Percentiles rank a stretch among this genome's conserved stretches.
These are phyloP conservation scores for Retiboletus fuscus DNA, from an alignment of 1,284 basidiomycete genomes.

Conservation along the genomic window DNA sequence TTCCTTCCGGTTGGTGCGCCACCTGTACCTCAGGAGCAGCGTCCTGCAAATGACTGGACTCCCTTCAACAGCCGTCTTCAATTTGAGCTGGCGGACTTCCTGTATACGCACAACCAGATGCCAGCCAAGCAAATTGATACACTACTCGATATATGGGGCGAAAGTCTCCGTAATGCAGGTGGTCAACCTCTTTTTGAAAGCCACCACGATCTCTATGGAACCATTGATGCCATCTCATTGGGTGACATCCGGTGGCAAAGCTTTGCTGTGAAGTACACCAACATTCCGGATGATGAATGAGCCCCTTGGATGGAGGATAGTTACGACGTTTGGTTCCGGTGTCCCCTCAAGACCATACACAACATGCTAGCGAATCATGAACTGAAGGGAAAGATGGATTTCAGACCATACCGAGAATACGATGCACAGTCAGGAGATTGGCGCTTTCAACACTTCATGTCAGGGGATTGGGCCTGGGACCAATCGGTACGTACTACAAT, in stretches of 20 bases:
- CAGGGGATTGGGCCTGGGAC: constrained; percentile 47
- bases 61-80: constrained; percentile 5
- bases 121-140: constrained; percentile 41
- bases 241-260: neutral
- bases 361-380: neutral
- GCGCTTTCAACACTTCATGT: no score
- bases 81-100: constrained; percentile 27
- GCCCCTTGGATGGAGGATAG: neutral
- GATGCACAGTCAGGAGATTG: no score
- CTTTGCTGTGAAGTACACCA: neutral
- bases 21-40: neutral
- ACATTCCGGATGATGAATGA: neutral
- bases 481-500: constrained; percentile 38
- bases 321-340: no score
- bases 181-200: neutral
- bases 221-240: neutral
- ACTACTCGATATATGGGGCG: constrained; percentile 45
- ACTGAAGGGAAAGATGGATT: constrained; percentile 39
- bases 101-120: constrained; percentile 42
- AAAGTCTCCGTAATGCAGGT: neutral
- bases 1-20: neutral
- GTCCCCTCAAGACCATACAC: neutral
- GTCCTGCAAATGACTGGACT: constrained; percentile 20
- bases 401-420: constrained; percentile 33
- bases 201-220: neutral